phyloP scores from a whole-genome alignment of 257 asterid genomes.

The Solanum rostratum region DNA sequence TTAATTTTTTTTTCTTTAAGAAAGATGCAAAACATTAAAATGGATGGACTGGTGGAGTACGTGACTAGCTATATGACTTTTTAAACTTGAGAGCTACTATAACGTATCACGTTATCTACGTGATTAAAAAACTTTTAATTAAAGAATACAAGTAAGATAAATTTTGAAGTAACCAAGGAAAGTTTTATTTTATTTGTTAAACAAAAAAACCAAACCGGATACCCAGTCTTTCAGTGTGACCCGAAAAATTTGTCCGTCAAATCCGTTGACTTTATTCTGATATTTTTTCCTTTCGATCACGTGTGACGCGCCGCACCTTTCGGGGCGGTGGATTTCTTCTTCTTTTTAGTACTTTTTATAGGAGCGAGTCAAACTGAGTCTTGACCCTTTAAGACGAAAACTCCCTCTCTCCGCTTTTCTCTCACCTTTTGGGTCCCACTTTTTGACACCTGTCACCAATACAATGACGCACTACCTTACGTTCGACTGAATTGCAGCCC shows the following conservation, averaged over 20 bases:
- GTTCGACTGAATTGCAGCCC: constrained; percentile 10
- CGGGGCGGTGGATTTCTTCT: constrained; percentile 48
- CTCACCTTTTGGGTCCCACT: constrained; percentile 19
- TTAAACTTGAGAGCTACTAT: background rate
- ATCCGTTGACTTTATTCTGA: constrained; percentile 39
- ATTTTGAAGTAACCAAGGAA: background rate
- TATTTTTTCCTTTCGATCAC: constrained; percentile 45
- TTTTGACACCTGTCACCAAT: constrained; percentile 20
- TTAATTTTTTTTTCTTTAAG: too few species aligned
- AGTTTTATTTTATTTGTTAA: background rate
- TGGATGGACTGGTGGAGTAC: too few species aligned
- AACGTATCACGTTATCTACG: background rate
- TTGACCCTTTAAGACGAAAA: constrained; percentile 55
- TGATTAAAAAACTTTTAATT: background rate
- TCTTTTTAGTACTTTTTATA: background rate
- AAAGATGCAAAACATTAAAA: too few species aligned
- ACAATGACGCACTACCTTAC: constrained; percentile 67
- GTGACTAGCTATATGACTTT: background rate
- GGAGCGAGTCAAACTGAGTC: constrained; percentile 63
- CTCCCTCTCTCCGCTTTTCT: constrained; percentile 1
- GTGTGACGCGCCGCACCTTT: constrained; percentile 76
- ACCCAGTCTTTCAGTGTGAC: background rate
- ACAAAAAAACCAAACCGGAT: background rate
- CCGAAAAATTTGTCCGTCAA: constrained; percentile 43
- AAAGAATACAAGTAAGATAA: background rate